A percentile compares a stretch with the other conserved stretches of the same genome.
Conservation (phyloP, 768 basidiomycete species). For the Lactarius sp. region DNA sequence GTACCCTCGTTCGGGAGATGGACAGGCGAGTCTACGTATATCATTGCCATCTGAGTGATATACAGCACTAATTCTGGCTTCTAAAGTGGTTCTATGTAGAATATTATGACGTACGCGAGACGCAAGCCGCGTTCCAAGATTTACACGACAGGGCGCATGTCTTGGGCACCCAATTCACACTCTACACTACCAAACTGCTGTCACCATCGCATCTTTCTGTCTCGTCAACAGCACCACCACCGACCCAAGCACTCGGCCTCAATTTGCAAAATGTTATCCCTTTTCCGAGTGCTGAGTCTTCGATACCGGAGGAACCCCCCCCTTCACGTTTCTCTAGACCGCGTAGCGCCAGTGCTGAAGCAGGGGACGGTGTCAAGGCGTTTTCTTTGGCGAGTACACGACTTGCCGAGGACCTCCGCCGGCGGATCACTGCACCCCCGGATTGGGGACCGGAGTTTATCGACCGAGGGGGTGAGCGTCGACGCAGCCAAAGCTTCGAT, state of each 20-base stretch:
- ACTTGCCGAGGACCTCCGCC: slow-evolving; percentile 23
- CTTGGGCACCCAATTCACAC: slow-evolving; percentile 21
- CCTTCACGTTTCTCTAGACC: slow-evolving; percentile 15
- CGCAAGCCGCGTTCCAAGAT: slow-evolving; percentile 45
- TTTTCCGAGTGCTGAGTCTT: slow-evolving; percentile 16
- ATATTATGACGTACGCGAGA: slow-evolving; percentile 62
- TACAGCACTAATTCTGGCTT: not conserved
- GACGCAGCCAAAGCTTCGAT: slow-evolving; percentile 26
- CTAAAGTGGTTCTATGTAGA: slow-evolving; percentile 51
- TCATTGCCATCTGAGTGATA: not conserved
- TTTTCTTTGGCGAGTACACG: slow-evolving; percentile 22
- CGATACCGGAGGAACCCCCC: not conserved
- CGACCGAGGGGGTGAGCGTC: slow-evolving; percentile 20
- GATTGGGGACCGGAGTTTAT: slow-evolving; percentile 18
- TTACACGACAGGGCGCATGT: slow-evolving; percentile 39
- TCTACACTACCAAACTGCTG: slow-evolving; percentile 20
- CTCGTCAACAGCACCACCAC: not conserved
- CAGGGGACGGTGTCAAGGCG: slow-evolving; percentile 26
- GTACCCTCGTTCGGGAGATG: slow-evolving; percentile 16
- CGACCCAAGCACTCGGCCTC: slow-evolving; percentile 6
- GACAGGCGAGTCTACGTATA: slow-evolving; percentile 21
- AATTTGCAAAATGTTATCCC: slow-evolving; percentile 17
- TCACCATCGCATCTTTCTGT: not conserved
- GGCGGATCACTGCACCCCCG: slow-evolving; percentile 15
- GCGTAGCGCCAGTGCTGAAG: slow-evolving; percentile 26